phyloP scores from a whole-genome alignment of 1,284 basidiomycete genomes.

The Pterulicium gracile region DNA sequence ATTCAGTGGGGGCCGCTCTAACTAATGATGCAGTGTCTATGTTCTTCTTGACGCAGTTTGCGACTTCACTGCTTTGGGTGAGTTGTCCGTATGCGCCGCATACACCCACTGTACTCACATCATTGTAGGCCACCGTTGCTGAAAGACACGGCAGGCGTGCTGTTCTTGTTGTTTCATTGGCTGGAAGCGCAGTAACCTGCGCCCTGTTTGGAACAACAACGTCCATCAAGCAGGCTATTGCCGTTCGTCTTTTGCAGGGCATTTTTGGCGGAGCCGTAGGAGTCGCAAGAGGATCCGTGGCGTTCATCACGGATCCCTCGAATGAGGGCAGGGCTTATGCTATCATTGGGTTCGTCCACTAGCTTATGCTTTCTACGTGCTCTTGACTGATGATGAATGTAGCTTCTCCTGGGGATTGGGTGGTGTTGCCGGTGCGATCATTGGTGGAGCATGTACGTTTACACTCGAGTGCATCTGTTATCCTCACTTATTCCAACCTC shows the following conservation, averaged over 20 bases:
- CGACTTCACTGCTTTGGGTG: conserved; percentile 88
- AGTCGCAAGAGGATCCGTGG: conserved; percentile 82
- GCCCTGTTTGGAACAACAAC: conserved; percentile 82
- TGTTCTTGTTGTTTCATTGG: conserved; percentile 78
- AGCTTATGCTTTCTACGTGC: conserved; percentile 2
- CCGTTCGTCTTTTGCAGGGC: conserved; percentile 85
- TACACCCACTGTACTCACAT: conserved; percentile 7
- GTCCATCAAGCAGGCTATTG: conserved; percentile 75
- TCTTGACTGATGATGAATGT: conserved; percentile 5
- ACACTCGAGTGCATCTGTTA: too few species aligned
- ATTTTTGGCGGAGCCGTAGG: conserved; percentile 93
- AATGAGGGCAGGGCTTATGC: conserved; percentile 94
- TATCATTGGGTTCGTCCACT: conserved; percentile 63
- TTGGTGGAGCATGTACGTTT: conserved; percentile 78
- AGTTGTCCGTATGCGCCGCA: conserved; percentile 11
- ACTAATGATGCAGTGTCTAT: conserved; percentile 43
- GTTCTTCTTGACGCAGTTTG: conserved; percentile 81
- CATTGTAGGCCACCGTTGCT: conserved; percentile 76
- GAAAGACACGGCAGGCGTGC: conserved; percentile 82
- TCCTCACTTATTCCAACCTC: conserved; percentile 4
- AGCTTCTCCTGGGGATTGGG: conserved; percentile 95
- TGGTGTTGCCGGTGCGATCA: conserved; percentile 81
- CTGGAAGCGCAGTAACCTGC: conserved; percentile 75
- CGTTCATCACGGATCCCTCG: conserved; percentile 80
- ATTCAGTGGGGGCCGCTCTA: conserved; percentile 6